Percentiles rank a stretch among this genome's conserved stretches.
Conservation (phyloP, 2,329 filamentous ascomycete genomes). For the Chrysoporthe puriensis region DNA sequence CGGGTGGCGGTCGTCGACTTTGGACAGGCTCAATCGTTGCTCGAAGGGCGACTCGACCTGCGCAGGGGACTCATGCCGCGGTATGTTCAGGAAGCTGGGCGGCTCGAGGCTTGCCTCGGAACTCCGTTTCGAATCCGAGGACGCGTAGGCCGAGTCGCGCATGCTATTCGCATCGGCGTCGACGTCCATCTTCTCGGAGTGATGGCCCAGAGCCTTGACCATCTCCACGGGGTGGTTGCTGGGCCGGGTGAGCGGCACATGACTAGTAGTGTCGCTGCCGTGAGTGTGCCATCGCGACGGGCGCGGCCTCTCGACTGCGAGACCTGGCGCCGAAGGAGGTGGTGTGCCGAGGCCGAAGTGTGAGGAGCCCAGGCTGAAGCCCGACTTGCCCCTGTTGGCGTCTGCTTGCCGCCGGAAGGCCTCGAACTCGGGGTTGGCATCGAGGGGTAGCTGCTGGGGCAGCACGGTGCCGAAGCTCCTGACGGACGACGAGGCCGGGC, state of each 20-base stretch:
- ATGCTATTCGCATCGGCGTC: slow-evolving; percentile 50
- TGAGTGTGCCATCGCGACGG: slow-evolving; percentile 54
- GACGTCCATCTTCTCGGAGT: slow-evolving; percentile 44
- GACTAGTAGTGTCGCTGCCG: slow-evolving; percentile 41
- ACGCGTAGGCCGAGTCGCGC: slow-evolving; percentile 59
- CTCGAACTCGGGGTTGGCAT: slow-evolving; percentile 81
- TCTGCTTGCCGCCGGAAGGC: slow-evolving; percentile 77
- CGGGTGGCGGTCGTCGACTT: slow-evolving; percentile 55
- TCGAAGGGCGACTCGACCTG: slow-evolving; percentile 45
- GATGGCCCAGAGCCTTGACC: slow-evolving; percentile 31
- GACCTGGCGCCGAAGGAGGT: slow-evolving; percentile 31
- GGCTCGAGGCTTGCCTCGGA: slow-evolving; percentile 52
- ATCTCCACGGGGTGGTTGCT: slow-evolving; percentile 6
- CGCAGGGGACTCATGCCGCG: slow-evolving; percentile 52
- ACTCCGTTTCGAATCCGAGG: slow-evolving; percentile 57
- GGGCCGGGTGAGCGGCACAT: slow-evolving; percentile 20
- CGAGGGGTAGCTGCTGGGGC: slow-evolving; percentile 70
- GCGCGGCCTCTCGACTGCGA: slow-evolving; percentile 43
- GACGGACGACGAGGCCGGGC: slow-evolving; percentile 70
- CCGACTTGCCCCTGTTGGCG: slow-evolving; percentile 54
- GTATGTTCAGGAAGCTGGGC: slow-evolving; percentile 43
- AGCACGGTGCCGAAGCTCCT: slow-evolving; percentile 70
- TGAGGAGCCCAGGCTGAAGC: slow-evolving; percentile 50
- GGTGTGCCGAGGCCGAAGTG: slow-evolving; percentile 46
- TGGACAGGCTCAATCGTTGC: slow-evolving; percentile 41